Percentiles rank a stretch among this genome's conserved stretches.
Conservation (phyloP, 208 protist species). For the Crithidia brevicula region DNA sequence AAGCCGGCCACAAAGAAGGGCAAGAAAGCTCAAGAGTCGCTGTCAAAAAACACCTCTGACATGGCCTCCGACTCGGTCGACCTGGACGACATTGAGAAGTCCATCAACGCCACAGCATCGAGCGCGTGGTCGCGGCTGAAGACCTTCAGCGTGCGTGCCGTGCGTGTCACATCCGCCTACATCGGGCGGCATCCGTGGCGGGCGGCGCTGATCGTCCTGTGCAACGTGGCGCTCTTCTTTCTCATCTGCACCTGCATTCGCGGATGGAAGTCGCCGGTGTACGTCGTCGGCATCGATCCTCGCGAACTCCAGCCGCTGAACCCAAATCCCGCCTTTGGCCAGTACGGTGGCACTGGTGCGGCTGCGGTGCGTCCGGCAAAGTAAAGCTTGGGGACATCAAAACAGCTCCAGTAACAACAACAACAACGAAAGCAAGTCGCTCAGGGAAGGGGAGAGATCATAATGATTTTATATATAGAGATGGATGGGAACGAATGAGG, state of each 20-base stretch:
- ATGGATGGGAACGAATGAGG: too few species aligned
- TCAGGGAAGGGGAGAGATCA: too few species aligned
- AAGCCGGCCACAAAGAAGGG: conserved; percentile 3
- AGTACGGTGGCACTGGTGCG: conserved; percentile 36
- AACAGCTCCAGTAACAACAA: too few species aligned
- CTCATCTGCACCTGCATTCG: conserved; percentile 25
- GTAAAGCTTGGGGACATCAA: background rate
- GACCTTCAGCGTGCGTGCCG: background rate
- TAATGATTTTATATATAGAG: too few species aligned
- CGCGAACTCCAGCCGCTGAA: conserved; percentile 49
- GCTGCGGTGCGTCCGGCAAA: conserved; percentile 12
- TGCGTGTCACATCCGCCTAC: background rate
- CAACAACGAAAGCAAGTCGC: too few species aligned
- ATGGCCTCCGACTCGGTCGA: background rate
- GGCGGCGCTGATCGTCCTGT: conserved; percentile 7
- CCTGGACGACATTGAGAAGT: background rate
- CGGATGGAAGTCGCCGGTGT: conserved; percentile 38
- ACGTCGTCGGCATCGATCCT: conserved; percentile 51
- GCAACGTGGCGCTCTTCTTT: conserved; percentile 17
- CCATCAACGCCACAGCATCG: background rate
- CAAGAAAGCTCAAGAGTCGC: conserved; percentile 2
- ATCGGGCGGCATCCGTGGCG: conserved; percentile 12
- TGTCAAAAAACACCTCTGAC: conserved; percentile 2
- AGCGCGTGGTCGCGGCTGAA: conserved; percentile 1
- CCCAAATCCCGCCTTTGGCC: conserved; percentile 3